Evolutionary conservation across 176 grass and related monocot species (phyloP).

Genomic region (Carex kokanica): DNA sequence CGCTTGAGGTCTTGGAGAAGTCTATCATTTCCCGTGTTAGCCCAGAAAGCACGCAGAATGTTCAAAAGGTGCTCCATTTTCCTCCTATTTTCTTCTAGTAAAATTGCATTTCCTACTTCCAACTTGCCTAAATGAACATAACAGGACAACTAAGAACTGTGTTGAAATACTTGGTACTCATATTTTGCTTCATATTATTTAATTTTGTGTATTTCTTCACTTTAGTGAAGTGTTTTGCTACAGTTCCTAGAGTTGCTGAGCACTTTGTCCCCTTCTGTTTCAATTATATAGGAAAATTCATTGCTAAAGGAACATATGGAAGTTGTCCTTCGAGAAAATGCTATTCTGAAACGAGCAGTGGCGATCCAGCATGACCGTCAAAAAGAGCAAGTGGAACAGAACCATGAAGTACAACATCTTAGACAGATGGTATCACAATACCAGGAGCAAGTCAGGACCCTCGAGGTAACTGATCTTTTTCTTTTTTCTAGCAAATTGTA

Average conservation of each 20-base stretch:
- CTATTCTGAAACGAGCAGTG: conserved; percentile 68
- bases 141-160: neutral
- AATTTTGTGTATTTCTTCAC: conserved; percentile 15
- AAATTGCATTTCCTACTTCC: conserved; percentile 1
- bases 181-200: neutral
- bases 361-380: conserved; percentile 69
- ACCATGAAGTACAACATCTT: conserved; percentile 52
- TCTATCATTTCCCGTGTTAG: conserved; percentile 14
- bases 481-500: conserved; percentile 9
- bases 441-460: conserved; percentile 63
- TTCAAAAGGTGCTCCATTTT: conserved; percentile 31
- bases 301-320: conserved; percentile 61
- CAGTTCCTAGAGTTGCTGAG: neutral
- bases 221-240: neutral
- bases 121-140: neutral
- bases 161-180: neutral
- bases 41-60: conserved; percentile 16
- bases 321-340: conserved; percentile 43
- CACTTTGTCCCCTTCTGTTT: neutral
- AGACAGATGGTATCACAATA: conserved; percentile 63
- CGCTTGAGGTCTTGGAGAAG: conserved; percentile 36
- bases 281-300: conserved; percentile 43
- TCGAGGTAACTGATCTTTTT: conserved; percentile 49
- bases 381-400: conserved; percentile 50
- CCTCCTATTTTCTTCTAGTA: neutral